These are phyloP conservation scores for Oryza nivara DNA, from an alignment of 176 grass and related monocot genomes.

Conservation along the genomic window DNA sequence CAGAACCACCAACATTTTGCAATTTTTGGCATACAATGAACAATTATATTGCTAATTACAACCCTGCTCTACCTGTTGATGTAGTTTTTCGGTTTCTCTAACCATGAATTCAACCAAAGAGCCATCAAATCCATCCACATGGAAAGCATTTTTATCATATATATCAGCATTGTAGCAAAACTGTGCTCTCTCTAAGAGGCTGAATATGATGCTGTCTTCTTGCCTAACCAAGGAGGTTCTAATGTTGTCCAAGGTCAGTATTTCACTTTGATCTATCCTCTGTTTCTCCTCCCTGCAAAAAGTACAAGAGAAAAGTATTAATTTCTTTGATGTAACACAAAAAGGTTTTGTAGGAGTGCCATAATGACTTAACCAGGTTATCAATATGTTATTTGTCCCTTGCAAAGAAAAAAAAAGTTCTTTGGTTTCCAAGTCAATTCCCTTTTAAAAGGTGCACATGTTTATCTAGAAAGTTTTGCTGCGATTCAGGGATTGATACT, in stretches of 20 bases:
- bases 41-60: neutral
- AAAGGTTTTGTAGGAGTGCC: neutral
- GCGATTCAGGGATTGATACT: neutral
- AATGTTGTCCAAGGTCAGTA: conserved; percentile 71
- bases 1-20: conserved; percentile 30
- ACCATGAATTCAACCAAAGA: conserved; percentile 90
- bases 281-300: conserved; percentile 57
- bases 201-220: conserved; percentile 99
- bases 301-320: conserved; percentile 11
- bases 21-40: neutral
- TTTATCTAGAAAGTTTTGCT: neutral
- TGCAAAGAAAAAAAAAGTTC: neutral
- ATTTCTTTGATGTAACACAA: conserved; percentile 16
- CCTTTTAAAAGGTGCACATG: conserved; percentile 21
- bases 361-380: neutral
- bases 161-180: conserved; percentile 79
- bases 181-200: conserved; percentile 90
- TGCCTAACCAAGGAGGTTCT: conserved; percentile 80
- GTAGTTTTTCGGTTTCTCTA: conserved; percentile 83
- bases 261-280: conserved; percentile 91
- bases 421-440: conserved; percentile 1
- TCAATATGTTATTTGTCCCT: neutral
- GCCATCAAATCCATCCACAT: conserved; percentile 73
- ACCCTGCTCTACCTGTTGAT: conserved; percentile 64
- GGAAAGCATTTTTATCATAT: conserved; percentile 64